Percentiles rank a stretch among this genome's conserved stretches.
Conservation (phyloP, 2,329 filamentous ascomycete species). For the Ophiocordyceps camponoti-floridani region DNA sequence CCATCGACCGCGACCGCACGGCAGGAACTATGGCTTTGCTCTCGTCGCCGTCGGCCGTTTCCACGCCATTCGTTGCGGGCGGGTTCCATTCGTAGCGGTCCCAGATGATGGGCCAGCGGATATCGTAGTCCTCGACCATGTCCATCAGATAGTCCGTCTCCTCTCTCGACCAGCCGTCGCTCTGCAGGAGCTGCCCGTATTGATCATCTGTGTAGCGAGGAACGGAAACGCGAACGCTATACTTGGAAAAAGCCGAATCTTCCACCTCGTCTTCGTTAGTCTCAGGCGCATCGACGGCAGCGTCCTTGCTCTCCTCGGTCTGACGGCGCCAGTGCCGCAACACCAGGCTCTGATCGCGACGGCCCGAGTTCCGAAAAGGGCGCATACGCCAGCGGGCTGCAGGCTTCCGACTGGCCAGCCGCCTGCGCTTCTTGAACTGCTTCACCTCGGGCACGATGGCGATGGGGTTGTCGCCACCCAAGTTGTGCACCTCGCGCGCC, state of each 20-base stretch:
- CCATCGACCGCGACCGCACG: constrained; percentile 48
- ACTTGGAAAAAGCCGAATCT: constrained; percentile 62
- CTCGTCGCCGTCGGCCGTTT: constrained; percentile 24
- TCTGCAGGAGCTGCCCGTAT: constrained; percentile 59
- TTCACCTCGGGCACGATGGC: constrained; percentile 44
- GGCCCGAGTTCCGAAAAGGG: constrained; percentile 61
- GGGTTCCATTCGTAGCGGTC: constrained; percentile 72
- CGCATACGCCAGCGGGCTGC: constrained; percentile 47
- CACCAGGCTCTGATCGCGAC: constrained; percentile 46
- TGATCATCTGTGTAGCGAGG: constrained; percentile 76
- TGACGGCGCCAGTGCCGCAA: constrained; percentile 67
- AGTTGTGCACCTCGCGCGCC: constrained; percentile 46
- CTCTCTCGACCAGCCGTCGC: constrained; percentile 69
- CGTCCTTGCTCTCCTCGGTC: constrained; percentile 19
- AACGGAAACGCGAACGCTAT: constrained; percentile 63
- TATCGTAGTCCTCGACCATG: constrained; percentile 58
- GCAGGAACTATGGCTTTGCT: constrained; percentile 36
- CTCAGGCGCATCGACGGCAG: constrained; percentile 3
- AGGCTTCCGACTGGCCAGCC: constrained; percentile 35
- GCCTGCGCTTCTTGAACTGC: constrained; percentile 38
- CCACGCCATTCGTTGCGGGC: constrained; percentile 24
- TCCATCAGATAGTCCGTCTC: constrained; percentile 86
- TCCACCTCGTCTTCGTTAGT: constrained; percentile 17
- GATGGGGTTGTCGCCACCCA: constrained; percentile 49
- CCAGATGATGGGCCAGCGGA: constrained; percentile 81